Base-by-base conservation (phyloP, 2,329 filamentous ascomycete species). In the Rhytidhysteron rufulum region DNA sequence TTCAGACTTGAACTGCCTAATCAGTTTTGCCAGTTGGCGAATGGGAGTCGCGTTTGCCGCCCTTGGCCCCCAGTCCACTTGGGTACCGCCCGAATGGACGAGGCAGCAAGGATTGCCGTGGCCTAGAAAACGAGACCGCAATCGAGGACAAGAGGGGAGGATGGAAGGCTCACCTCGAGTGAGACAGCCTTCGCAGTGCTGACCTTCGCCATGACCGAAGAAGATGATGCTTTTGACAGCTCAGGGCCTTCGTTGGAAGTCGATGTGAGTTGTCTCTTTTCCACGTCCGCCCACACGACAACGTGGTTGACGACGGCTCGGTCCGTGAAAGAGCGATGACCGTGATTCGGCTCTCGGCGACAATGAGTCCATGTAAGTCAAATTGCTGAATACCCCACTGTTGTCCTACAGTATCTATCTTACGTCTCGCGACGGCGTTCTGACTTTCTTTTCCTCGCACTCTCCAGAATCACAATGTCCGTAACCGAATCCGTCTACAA, bases 381-480 rank as follows among this genome's bases (percentile, higher is more conserved):
- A 33, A 44, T 16, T 17, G 22, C 31, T 19, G 31, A 25, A 22
- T 25, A 19, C 11, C 31, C n/a, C 27, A 10, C 21, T 11, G n/a
- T 17, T 41, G 31, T 15, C 38, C 9, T 8, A 24, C 6, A 9
- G 16, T 32, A 10, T 34, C 9, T 21, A 8, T 27, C 32, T n/a
- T 34, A 34, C 21, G n/a, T n/a, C n/a, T n/a, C n/a, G n/a, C n/a
- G n/a, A n/a, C n/a, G n/a, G n/a, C n/a, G n/a, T n/a, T n/a, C n/a
- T n/a, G n/a, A n/a, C n/a, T n/a, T 33, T 8, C 8, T 33, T 15
- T 33, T 27, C n/a, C n/a, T 33, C n/a, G 13, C 34, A 17, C n/a
- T n/a, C n/a, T 36, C 17, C 13, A 57, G 54, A 6, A 52, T 56
- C 24, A 62, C 58, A 13, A 60, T 58, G 50, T 62, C 58, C 4